Evolutionary conservation across 108 stramenopile species (phyloP).

Genomic region (Mayamaea pseudoterrestris): DNA sequence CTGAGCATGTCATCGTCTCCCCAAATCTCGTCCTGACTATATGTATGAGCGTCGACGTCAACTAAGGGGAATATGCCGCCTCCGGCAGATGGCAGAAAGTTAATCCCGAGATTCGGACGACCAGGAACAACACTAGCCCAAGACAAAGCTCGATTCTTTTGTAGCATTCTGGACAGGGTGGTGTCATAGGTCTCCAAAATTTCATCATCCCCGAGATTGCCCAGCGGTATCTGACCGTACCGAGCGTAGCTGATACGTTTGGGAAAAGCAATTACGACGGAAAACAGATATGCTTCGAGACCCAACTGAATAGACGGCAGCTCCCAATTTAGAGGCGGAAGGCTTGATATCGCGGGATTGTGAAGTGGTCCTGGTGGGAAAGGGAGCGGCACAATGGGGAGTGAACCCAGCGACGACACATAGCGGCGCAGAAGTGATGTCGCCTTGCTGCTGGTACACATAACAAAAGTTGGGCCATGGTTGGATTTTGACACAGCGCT

Average conservation of each 20-base stretch:
- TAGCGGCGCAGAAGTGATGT: slow-evolving; percentile 35
- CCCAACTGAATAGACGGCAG: slow-evolving; percentile 68
- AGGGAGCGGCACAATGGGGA: slow-evolving; percentile 74
- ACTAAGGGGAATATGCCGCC: slow-evolving; percentile 13
- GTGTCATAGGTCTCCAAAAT: slow-evolving; percentile 71
- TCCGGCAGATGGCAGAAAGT: slow-evolving; percentile 26
- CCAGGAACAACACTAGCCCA: slow-evolving; percentile 83
- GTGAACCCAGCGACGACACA: slow-evolving; percentile 70
- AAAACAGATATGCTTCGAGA: slow-evolving; percentile 68
- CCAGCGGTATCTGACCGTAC: slow-evolving; percentile 86
- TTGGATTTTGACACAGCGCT: slow-evolving; percentile 48
- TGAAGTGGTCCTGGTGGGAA: slow-evolving; percentile 77
- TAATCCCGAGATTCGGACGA: slow-evolving; percentile 81
- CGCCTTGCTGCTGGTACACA: slow-evolving; percentile 51
- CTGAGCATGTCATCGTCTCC: slow-evolving; percentile 69
- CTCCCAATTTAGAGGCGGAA: slow-evolving; percentile 90
- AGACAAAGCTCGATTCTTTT: slow-evolving; percentile 74
- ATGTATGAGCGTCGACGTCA: not conserved
- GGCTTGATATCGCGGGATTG: slow-evolving; percentile 57
- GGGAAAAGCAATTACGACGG: slow-evolving; percentile 73
- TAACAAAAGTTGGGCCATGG: slow-evolving; percentile 79
- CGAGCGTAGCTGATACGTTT: slow-evolving; percentile 66
- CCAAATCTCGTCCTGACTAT: slow-evolving; percentile 52
- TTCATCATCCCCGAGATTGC: slow-evolving; percentile 81
- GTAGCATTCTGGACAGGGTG: slow-evolving; percentile 57